Evolutionary conservation across 805 yeast species (phyloP), one percentile per base, ranked within the genome.

Genomic region (Yamadazyma kitorensis): DNA sequence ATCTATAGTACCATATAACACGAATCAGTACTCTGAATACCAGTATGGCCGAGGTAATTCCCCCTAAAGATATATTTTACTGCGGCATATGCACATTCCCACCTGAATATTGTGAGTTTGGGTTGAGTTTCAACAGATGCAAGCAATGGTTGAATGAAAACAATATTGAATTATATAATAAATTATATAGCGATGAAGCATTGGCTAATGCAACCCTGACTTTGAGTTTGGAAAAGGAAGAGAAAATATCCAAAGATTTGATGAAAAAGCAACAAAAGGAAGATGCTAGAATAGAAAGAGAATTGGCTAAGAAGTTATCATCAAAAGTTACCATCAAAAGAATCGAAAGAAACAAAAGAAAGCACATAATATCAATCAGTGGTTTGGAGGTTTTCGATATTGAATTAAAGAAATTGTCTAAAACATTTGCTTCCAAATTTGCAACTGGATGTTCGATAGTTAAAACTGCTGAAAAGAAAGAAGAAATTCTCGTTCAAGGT

Each of bases 361-460:
- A 89, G 59, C 86, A 82, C 53, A 84, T 88, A 36, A 82, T 88
- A 34, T 84, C 95, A 15, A 82, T 89, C 32, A 73, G 84, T 13
- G 96, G 96, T 11, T 70, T 89, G 43, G 97, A 91, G 55, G 86
- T 88, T 24, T 82, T 87, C 55, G 91, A 82, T 41, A 75, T 87
- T 41, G 96, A 89, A 55, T 74, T 86, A 77, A 89, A 89, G 68
- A 89, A 88, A 55, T 70, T 87, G 45, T 85, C 96, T 28, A 91
- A 91, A 70, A 80, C 88, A 0, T 89, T 91, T 61, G 93, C 97
- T 0, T 82, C 93, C 22, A 87, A 85, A 59, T 89, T 91, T 55
- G 98, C 98, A 10, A 89, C 97, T 6, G 98, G 98, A 33, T 91
- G 96, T 18, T 80, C 93, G 15, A 95, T 89, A 10, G 80, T 88